Evolutionary conservation across 2,329 filamentous ascomycete genomes (phyloP).

Genomic region (Zymoseptoria tritici): DNA sequence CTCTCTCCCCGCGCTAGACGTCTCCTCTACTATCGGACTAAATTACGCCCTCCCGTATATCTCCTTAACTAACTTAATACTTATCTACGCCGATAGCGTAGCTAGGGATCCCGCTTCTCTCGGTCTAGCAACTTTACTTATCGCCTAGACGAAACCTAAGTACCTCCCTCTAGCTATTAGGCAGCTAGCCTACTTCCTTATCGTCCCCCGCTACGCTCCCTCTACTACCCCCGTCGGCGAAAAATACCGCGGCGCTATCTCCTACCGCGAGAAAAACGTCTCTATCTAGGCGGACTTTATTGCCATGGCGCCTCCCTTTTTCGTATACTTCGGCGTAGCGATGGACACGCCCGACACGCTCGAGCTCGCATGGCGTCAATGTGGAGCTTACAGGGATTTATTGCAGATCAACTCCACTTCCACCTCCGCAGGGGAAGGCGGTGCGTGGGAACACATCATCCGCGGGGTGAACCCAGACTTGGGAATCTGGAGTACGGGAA

Average conservation of each 20-base stretch:
- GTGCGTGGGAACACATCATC: constrained; percentile 42
- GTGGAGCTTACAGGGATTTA: constrained; percentile 36
- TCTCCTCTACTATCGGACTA: constrained; percentile 11
- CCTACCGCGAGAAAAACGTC: constrained; percentile 36
- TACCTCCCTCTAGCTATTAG: constrained; percentile 35
- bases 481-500: constrained; percentile 42
- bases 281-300: constrained; percentile 46
- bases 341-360: constrained; percentile 30
- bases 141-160: constrained; percentile 30
- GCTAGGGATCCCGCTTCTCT: constrained; percentile 41
- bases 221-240: not conserved
- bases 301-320: constrained; percentile 45
- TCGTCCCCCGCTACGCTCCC: constrained; percentile 32
- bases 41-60: constrained; percentile 26
- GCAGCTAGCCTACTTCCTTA: constrained; percentile 37
- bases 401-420: constrained; percentile 23
- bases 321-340: constrained; percentile 41
- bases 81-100: constrained; percentile 30
- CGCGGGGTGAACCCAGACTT: constrained; percentile 30
- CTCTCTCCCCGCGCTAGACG: constrained; percentile 16
- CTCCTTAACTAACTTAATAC: constrained; percentile 30
- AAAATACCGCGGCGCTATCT: constrained; percentile 35
- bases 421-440: constrained; percentile 15
- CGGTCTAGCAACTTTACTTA: constrained; percentile 39
- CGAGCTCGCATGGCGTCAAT: constrained; percentile 35